A percentile compares a stretch with the other conserved stretches of the same genome.
Conservation (phyloP, 75 land plant genomes). For the Selaginella moellendorffii region DNA sequence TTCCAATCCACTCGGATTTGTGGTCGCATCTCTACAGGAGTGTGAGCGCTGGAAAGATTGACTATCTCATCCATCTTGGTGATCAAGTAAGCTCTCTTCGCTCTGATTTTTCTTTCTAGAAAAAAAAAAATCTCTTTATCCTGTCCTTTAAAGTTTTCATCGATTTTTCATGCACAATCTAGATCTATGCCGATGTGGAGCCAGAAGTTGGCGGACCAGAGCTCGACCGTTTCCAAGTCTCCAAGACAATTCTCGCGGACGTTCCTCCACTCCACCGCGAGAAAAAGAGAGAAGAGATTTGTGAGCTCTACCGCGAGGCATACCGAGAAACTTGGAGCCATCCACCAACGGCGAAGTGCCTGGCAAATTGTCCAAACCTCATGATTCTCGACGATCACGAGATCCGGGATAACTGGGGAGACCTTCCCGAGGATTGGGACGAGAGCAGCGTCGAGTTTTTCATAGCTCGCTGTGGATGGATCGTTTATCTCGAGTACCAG, state of each 20-base stretch:
- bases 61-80: constrained; percentile 30
- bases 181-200: constrained; percentile 43
- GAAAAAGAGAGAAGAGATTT: constrained; percentile 16
- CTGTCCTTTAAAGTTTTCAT: not conserved
- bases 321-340: constrained; percentile 40
- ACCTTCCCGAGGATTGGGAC: constrained; percentile 20
- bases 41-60: constrained; percentile 20
- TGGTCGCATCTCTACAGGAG: constrained; percentile 32
- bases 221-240: constrained; percentile 25
- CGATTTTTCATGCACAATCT: too few relatives aligned
- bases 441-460: constrained; percentile 18
- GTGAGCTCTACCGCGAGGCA: constrained; percentile 34
- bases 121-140: not conserved
- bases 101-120: not conserved
- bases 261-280: constrained; percentile 18
- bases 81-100: constrained; percentile 24
- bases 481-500: constrained; percentile 32
- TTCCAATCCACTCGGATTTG: constrained; percentile 24
- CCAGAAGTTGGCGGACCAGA: constrained; percentile 24
- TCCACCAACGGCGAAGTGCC: constrained; percentile 33
- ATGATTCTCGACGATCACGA: constrained; percentile 43
- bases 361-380: constrained; percentile 33
- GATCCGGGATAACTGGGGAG: constrained; percentile 41
- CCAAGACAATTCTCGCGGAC: constrained; percentile 10
- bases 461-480: constrained; percentile 38